Evolutionary conservation across 768 basidiomycete species (phyloP), one percentile per base, ranked within the genome.

Genomic region (Russula virescens): DNA sequence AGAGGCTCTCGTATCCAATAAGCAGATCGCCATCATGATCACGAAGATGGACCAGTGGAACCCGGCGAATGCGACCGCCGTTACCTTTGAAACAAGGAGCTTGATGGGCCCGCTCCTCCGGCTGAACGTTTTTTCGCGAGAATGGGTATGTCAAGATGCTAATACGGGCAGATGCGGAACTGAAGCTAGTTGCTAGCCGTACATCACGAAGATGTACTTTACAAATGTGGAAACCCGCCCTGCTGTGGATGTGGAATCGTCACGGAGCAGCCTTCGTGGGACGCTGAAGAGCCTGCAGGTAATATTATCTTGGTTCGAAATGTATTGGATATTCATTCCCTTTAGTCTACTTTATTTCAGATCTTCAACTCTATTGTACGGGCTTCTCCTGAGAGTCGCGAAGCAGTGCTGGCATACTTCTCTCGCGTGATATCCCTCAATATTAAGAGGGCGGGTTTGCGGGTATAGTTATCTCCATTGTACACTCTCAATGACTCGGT

Each of bases 361-460:
- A 83, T 94, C 51, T 90, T 94, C 74, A 92, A 96, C 71, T 76
- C 86, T 3, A 79, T 98, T n/a, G 87, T 98, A 35, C 85, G 96
- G 46, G 84, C 91, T 3, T 89, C 88, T 0, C 75, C 91, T 0
- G 83, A 85, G 53, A 78, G 89, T 0, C 80, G 92, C 58, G 94
- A 97, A 74, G 86, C 83, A 4, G 88, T 94, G 8, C 73, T 99
- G 46, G 79, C 84, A 60, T 95, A 89, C 73, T 92, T 98, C 68
- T 83, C 90, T 11, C 79, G 82, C 3, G 84, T 86, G 5, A 75
- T 94, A 38, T 78, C 80, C 18, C 73, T 94, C 65, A 99, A 99
- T 70, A 77, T 80, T 31, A 94, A 85, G 72, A 85, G 97, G 55
- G 84, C 91, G 3, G 97, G 95, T n/a, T 89, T 93, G 83, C 89